Evolutionary conservation across 345 rosid genomes (phyloP).

Genomic region (Salix brachista): DNA sequence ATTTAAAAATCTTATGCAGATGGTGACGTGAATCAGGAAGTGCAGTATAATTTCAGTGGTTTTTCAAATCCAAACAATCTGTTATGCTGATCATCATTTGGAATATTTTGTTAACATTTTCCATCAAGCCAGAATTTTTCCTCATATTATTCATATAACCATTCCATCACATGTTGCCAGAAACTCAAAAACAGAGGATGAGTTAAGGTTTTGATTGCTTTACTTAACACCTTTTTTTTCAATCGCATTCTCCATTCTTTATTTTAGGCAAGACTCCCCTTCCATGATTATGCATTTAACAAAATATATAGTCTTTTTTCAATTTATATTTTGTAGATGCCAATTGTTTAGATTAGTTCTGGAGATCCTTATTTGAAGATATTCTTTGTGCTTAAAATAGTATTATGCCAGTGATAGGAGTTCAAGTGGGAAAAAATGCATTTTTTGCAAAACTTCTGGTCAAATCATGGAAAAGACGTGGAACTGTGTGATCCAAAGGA

Average conservation of each 20-base stretch:
- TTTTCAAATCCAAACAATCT: neutral
- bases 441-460: neutral
- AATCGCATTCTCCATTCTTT: neutral
- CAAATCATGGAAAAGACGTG: neutral
- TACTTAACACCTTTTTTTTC: neutral
- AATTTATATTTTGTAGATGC: neutral
- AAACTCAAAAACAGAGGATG: neutral
- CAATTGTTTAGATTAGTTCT: neutral
- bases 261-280: neutral
- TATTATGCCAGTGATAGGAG: neutral
- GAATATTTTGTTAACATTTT: neutral
- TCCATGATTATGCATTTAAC: neutral
- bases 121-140: neutral
- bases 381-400: neutral
- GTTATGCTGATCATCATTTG: neutral
- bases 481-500: neutral
- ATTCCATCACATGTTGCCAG: neutral
- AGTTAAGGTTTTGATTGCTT: neutral
- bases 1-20: neutral
- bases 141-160: neutral
- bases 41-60: neutral
- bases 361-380: neutral
- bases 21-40: neutral
- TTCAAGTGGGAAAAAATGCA: neutral
- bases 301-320: neutral